Percentiles rank a stretch among this genome's conserved stretches.
phyloP scores from a whole-genome alignment of 257 asterid genomes.

The Plantago ovata region DNA sequence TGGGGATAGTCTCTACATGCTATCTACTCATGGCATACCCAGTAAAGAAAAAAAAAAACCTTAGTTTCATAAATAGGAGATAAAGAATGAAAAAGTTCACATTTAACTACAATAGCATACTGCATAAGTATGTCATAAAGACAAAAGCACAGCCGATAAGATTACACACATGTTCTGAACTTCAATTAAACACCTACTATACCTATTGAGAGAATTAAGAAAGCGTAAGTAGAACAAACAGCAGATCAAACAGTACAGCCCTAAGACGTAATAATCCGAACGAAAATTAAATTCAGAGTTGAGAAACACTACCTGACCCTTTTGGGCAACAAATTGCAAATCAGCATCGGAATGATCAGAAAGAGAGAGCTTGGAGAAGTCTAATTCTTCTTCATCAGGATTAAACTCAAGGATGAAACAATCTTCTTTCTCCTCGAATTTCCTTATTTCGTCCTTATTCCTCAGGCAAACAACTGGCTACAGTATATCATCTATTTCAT shows the following conservation, averaged over 20 bases:
- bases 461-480: neutral
- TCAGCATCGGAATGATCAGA: conserved; percentile 4
- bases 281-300: neutral
- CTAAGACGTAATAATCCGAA: neutral
- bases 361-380: conserved; percentile 1
- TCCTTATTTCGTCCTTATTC: neutral
- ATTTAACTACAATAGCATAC: too few relatives aligned
- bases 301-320: neutral
- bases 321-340: neutral
- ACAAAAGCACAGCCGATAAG: too few relatives aligned
- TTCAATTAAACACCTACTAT: too few relatives aligned
- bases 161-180: too few relatives aligned
- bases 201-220: too few relatives aligned
- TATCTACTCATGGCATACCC: neutral
- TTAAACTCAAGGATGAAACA: conserved; percentile 3
- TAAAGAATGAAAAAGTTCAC: too few relatives aligned
- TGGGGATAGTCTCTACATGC: neutral
- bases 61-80: neutral
- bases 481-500: too few relatives aligned
- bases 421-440: neutral
- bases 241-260: too few relatives aligned
- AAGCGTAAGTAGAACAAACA: too few relatives aligned
- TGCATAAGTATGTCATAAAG: too few relatives aligned
- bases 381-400: neutral
- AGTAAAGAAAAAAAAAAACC: neutral